A percentile compares a stretch with the other conserved stretches of the same genome.
These are phyloP conservation scores for Phenoliferia sp. DNA, from an alignment of 1,284 basidiomycete species.

Conservation along the genomic window DNA sequence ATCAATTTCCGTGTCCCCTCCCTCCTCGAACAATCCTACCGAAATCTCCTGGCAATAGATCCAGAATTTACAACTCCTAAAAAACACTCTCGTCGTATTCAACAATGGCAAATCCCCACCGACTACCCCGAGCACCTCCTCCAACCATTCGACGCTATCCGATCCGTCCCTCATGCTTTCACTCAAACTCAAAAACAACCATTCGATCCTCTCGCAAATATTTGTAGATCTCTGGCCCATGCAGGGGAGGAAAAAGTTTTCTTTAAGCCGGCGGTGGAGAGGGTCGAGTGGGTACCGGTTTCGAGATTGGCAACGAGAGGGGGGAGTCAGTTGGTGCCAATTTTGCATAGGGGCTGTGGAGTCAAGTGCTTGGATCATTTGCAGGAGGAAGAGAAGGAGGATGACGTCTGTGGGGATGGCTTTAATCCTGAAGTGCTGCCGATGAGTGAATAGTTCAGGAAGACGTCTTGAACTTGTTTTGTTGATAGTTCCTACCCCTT, in stretches of 20 bases:
- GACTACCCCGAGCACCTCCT: background rate
- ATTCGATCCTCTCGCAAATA: constrained; percentile 23
- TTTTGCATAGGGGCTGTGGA: constrained; percentile 31
- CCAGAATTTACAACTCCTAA: background rate
- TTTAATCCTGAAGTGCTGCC: too few species aligned
- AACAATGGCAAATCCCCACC: background rate
- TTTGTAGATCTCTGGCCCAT: constrained; percentile 24
- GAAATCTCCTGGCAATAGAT: constrained; percentile 10
- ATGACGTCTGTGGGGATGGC: background rate
- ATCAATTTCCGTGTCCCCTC: constrained; percentile 18
- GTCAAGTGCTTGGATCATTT: constrained; percentile 33
- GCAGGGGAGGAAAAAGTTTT: constrained; percentile 15
- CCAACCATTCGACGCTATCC: background rate
- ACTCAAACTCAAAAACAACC: constrained; percentile 3
- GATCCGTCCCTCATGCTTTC: background rate
- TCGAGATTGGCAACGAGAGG: constrained; percentile 4
- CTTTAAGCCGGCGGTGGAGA: constrained; percentile 26
- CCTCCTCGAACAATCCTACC: constrained; percentile 18
- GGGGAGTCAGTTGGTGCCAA: constrained; percentile 21
- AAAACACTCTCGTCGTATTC: background rate
- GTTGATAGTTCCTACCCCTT: too few species aligned
- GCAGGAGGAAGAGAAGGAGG: background rate
- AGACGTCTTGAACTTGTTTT: too few species aligned
- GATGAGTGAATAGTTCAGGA: too few species aligned
- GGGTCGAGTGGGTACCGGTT: constrained; percentile 34